A percentile compares a stretch with the other conserved stretches of the same genome.
Conservation (phyloP, 192 early-diverging fungal species). For the Chytriomyces confervae region DNA sequence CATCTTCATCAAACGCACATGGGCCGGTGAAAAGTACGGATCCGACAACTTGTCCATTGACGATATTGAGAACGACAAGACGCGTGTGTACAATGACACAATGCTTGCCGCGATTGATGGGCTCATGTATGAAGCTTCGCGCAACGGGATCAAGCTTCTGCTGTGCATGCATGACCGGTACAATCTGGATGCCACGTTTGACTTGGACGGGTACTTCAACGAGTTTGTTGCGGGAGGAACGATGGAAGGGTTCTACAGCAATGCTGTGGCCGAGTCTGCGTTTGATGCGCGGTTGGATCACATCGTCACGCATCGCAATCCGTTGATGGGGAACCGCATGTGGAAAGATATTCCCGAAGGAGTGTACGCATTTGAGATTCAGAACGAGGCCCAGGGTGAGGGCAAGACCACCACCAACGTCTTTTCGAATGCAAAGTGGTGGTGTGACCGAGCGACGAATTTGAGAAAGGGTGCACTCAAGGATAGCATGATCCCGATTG, state of each 20-base stretch:
- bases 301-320: slow-evolving; percentile 34
- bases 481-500: slow-evolving; percentile 1
- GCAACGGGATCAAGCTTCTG: slow-evolving; percentile 26
- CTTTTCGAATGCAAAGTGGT: slow-evolving; percentile 31
- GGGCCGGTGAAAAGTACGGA: slow-evolving; percentile 31
- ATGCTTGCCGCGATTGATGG: slow-evolving; percentile 24
- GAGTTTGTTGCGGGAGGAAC: slow-evolving; percentile 9
- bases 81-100: slow-evolving; percentile 31
- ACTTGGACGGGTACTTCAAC: slow-evolving; percentile 25
- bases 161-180: slow-evolving; percentile 35
- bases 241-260: slow-evolving; percentile 25
- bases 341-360: slow-evolving; percentile 34
- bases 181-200: slow-evolving; percentile 26
- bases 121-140: slow-evolving; percentile 10
- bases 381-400: slow-evolving; percentile 38
- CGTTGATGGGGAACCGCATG: slow-evolving; percentile 17
- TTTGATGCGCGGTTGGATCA: slow-evolving; percentile 32
- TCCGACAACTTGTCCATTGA: background rate
- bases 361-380: slow-evolving; percentile 29
- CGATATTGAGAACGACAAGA: slow-evolving; percentile 24
- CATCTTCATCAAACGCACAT: slow-evolving; percentile 29
- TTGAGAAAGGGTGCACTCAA: background rate
- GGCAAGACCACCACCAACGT: slow-evolving; percentile 4
- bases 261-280: background rate
- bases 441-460: slow-evolving; percentile 30